Evolutionary conservation across 306 rosid genomes (phyloP), one percentile per base, ranked within the genome.

Genomic region (Datisca glomerata): DNA sequence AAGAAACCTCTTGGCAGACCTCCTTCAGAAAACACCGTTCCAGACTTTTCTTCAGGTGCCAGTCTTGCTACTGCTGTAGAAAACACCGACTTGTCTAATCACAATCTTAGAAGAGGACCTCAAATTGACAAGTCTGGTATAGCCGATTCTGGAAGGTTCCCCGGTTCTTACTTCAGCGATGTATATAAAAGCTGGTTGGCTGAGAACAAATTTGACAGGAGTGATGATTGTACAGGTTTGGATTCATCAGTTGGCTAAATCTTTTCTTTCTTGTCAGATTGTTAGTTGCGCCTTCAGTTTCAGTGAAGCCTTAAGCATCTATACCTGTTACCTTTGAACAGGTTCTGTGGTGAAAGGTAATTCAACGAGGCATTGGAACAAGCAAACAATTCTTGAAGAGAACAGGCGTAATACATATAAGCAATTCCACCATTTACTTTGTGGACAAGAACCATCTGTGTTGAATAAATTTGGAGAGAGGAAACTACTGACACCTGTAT

Each of bases 391-490:
- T n/a, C 46, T 61, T 10, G 82, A 73, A 20, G 87, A 78, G 64
- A 73, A 55, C 55, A 70, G 73, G 70, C 78, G 82, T 12, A 58
- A 47, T 38, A 64, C 87, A 21, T 73, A 78, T 57, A 42, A 34
- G 24, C 70, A 56, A 29, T 53, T 40, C 11, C 70, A 45, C 18
- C 34, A 66, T 4, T 65, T 68, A 24, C 36, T 53, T 58, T 25
- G 56, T 46, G 59, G 69, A 32, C 56, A 38, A 28, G 87, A 63
- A 43, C 61, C 68, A 21, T 61, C 87, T 18, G 73, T 73, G 25
- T 49, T 73, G 50, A 44, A 66, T 35, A 78, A 76, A 33, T 73
- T 78, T 64, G 81, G 64, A 57, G 79, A 74, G 64, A 57, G 70
- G 54, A 78, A 74, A 57, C 61, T 53, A 34, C 59, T 78, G 20